A percentile compares a stretch with the other conserved stretches of the same genome.
Conservation (phyloP, 2,329 filamentous ascomycete genomes). For the Penicillium sp. region DNA sequence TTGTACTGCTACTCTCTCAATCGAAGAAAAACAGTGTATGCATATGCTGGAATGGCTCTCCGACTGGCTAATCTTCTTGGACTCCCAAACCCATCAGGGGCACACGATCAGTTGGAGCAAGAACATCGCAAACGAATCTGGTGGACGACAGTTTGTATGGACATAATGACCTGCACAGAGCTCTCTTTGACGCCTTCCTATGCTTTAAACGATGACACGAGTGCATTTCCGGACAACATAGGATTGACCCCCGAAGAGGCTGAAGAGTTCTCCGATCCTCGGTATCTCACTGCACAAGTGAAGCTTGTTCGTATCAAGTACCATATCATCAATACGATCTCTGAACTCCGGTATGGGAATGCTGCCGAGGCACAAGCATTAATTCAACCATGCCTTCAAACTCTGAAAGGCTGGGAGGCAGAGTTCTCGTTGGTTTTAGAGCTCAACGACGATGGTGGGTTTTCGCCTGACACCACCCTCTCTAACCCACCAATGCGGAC, state of each 20-base stretch:
- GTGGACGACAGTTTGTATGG: slow-evolving; percentile 24
- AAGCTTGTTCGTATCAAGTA: slow-evolving; percentile 1
- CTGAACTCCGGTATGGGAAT: background rate
- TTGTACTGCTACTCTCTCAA: slow-evolving; percentile 26
- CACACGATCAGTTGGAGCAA: slow-evolving; percentile 5
- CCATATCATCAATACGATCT: background rate
- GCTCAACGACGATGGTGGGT: background rate
- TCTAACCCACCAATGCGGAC: slow-evolving; percentile 11
- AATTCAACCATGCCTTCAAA: background rate
- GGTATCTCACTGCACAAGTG: slow-evolving; percentile 2
- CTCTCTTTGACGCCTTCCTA: slow-evolving; percentile 6
- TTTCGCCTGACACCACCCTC: slow-evolving; percentile 1
- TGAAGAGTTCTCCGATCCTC: slow-evolving; percentile 2
- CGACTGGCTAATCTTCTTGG: slow-evolving; percentile 17
- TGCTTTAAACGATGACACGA: background rate
- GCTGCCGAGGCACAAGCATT: background rate
- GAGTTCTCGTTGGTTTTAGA: background rate
- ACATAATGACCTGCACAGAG: slow-evolving; percentile 18
- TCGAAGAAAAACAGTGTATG: slow-evolving; percentile 24
- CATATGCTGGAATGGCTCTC: slow-evolving; percentile 20
- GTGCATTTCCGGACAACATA: background rate
- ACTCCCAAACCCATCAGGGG: slow-evolving; percentile 5
- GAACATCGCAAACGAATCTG: slow-evolving; percentile 26
- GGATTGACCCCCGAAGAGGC: background rate
- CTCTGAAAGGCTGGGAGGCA: background rate